Base-by-base conservation (phyloP, 805 yeast species). In the Wickerhamomyces kurtzmanii region DNA sequence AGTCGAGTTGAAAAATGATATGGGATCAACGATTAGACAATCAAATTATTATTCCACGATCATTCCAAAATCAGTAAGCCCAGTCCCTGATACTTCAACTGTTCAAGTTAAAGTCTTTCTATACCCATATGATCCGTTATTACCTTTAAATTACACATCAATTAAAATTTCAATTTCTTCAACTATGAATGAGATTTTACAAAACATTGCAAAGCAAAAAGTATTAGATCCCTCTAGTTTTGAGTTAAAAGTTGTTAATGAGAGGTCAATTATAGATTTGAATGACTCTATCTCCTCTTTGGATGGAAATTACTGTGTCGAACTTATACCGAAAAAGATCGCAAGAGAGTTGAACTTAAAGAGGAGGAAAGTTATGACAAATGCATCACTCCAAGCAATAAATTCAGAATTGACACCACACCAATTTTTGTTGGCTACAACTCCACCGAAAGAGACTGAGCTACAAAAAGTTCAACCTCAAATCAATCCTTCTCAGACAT, bases 291-390 rank as follows among this genome's bases (percentile, higher is more conserved):
- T 67, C 16, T 47, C 56, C 17, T 45, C 64, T 4, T 43, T 68
- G 8, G 67, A 62, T 37, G 65, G 63, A 5, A 49, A 54, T 25
- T 43, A 47, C 30, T 48, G 47, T 12, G 44, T 69, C 12, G 73
- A 67, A 30, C 43, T 63, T 5, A 43, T 68, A 4, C 55, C 68
- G 2, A 61, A 56, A 36, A 51, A 53, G 27, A 60, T 57, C 15
- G 62, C 69, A 1, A 53, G 67, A 26, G 47, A 44, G 8, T 27
- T 57, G 15, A 44, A 43, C 4, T 36, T 59, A 12, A 53, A 41
- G 32, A 51, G 55, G 31, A 45, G 48, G 33, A 52, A 43, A 28
- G n/a, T 29, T 4, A 13, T 35, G 20, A 29, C 27, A 7, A 43
- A 43, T 21, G 51, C 44, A 8, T 48, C 40, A 3, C 31, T 33